phyloP scores from a whole-genome alignment of 179 eudicot species.

The Patellifolia procumbens region DNA sequence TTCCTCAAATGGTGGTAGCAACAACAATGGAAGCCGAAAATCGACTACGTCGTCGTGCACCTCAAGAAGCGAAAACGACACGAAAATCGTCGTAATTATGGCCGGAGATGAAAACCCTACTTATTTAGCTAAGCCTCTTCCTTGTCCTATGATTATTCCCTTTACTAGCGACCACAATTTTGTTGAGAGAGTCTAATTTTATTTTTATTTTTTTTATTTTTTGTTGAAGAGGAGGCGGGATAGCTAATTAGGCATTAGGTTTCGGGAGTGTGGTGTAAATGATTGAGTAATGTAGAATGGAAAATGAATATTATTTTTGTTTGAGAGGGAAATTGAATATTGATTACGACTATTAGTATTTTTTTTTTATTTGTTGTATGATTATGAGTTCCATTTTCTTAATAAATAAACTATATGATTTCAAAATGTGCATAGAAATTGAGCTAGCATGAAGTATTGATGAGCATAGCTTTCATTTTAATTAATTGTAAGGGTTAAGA shows the following conservation, averaged over 20 bases:
- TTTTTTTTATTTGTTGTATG: background rate
- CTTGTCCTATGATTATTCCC: slow-evolving; percentile 21
- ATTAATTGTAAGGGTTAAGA: too few species aligned
- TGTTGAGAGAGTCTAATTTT: slow-evolving; percentile 6
- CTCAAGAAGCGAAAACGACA: slow-evolving; percentile 9
- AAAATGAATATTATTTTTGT: too few species aligned
- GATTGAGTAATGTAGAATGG: background rate
- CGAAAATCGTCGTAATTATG: slow-evolving; percentile 46
- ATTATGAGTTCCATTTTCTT: background rate
- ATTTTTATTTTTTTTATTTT: background rate
- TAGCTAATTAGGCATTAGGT: background rate
- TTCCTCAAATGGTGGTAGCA: background rate
- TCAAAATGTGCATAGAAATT: too few species aligned
- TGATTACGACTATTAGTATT: too few species aligned
- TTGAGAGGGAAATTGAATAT: too few species aligned
- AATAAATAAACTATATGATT: too few species aligned
- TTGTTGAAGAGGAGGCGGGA: background rate
- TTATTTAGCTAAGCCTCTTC: slow-evolving; percentile 46
- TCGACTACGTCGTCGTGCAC: background rate
- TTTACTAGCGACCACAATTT: background rate
- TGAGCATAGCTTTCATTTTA: too few species aligned
- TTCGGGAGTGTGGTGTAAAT: background rate
- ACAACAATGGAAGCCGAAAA: background rate
- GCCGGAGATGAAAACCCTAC: slow-evolving; percentile 51
- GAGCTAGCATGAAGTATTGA: too few species aligned